These are phyloP conservation scores for Fraxinus angustifolia DNA, from an alignment of 305 asterid genomes.

Conservation along the genomic window DNA sequence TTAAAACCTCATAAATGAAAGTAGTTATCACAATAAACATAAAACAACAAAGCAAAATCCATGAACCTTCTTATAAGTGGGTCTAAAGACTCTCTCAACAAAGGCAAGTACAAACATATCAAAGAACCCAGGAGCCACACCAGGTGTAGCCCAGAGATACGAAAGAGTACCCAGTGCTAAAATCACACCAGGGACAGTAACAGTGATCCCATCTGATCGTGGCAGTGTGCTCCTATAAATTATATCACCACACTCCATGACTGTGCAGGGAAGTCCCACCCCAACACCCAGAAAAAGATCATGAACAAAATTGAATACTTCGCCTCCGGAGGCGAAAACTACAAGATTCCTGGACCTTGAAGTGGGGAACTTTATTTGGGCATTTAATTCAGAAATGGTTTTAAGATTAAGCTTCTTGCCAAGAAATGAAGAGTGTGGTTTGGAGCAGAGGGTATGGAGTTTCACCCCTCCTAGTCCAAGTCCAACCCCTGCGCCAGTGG, in stretches of 20 bases:
- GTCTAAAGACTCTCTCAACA: slow-evolving; percentile 69
- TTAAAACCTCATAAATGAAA: slow-evolving; percentile 11
- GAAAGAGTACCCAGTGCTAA: slow-evolving; percentile 83
- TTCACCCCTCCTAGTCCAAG: slow-evolving; percentile 32
- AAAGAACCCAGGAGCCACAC: slow-evolving; percentile 94
- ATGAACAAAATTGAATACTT: slow-evolving; percentile 38
- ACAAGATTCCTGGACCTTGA: slow-evolving; percentile 34
- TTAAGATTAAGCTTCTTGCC: slow-evolving; percentile 53
- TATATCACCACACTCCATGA: slow-evolving; percentile 93
- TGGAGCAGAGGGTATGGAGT: slow-evolving; percentile 43
- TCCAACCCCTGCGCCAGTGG: slow-evolving; percentile 50
- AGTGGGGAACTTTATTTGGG: slow-evolving; percentile 26
- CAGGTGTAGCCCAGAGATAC: slow-evolving; percentile 97
- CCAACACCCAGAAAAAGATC: slow-evolving; percentile 86
- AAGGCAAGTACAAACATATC: slow-evolving; percentile 97
- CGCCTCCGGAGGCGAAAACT: slow-evolving; percentile 45
- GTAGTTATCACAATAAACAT: slow-evolving; percentile 1
- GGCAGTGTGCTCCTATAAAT: slow-evolving; percentile 93
- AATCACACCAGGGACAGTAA: slow-evolving; percentile 78
- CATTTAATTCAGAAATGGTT: slow-evolving; percentile 32
- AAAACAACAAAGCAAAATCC: not conserved
- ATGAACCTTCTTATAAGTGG: slow-evolving; percentile 70
- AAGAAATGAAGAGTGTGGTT: slow-evolving; percentile 50
- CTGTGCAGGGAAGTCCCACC: slow-evolving; percentile 97
- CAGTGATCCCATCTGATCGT: slow-evolving; percentile 55